A percentile compares a stretch with the other conserved stretches of the same genome.
Evolutionary conservation across 1,139 yeast genomes (phyloP).

Genomic region (Kurtzmaniella quercitrusa): DNA sequence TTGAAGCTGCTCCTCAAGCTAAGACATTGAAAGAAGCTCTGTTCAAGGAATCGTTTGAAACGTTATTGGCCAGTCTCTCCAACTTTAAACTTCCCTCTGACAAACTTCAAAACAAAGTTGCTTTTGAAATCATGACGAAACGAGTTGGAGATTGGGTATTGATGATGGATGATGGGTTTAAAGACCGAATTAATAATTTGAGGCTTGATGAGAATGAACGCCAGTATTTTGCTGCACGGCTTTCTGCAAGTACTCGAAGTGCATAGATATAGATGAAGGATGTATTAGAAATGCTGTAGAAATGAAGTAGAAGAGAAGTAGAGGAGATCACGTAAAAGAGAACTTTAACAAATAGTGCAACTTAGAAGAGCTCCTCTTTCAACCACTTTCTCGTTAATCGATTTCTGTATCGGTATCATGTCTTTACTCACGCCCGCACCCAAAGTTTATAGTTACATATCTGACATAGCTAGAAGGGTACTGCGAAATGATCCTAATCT

Average conservation of each 20-base stretch:
- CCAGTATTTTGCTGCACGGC: constrained; percentile 29
- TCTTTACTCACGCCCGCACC: too few species aligned
- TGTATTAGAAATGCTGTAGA: too few species aligned
- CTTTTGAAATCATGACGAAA: constrained; percentile 49
- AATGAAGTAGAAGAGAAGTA: too few species aligned
- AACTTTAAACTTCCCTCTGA: constrained; percentile 20
- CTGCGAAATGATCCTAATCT: too few species aligned
- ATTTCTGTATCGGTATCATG: too few species aligned
- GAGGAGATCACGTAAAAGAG: background rate
- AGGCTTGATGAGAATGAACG: constrained; percentile 47
- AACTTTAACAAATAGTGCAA: too few species aligned
- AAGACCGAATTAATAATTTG: constrained; percentile 27
- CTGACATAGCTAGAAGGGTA: too few species aligned
- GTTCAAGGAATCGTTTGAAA: constrained; percentile 11
- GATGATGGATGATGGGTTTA: constrained; percentile 4
- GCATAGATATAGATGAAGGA: background rate
- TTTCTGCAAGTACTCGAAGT: constrained; percentile 1
- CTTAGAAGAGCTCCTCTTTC: too few species aligned
- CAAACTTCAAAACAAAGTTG: constrained; percentile 36
- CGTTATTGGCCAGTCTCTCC: constrained; percentile 44
- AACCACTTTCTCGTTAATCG: too few species aligned
- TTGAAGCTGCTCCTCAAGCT: background rate
- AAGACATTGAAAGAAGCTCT: background rate
- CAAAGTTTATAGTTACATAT: too few species aligned
- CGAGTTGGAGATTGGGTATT: constrained; percentile 41